Percentiles rank a stretch among this genome's conserved stretches.
Evolutionary conservation across 2,329 filamentous ascomycete genomes (phyloP).

Genomic region (Didymella exigua): DNA sequence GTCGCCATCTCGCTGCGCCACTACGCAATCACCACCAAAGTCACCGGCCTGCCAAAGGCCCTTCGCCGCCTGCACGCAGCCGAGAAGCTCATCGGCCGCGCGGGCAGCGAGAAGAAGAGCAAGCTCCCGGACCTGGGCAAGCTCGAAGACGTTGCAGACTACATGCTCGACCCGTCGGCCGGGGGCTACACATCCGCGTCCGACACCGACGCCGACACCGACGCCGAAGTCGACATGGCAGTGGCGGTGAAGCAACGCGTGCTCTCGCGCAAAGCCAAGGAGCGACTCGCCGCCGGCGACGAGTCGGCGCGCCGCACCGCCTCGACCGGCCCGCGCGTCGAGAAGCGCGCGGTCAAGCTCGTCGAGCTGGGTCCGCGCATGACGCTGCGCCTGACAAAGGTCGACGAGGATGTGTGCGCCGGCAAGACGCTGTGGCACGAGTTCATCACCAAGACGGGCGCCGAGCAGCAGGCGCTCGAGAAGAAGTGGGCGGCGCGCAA

Average conservation of each 20-base stretch:
- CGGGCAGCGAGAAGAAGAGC: slow-evolving; percentile 61
- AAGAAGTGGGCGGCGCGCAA: slow-evolving; percentile 78
- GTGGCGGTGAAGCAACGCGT: slow-evolving; percentile 66
- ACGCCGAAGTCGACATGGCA: slow-evolving; percentile 90
- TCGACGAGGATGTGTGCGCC: slow-evolving; percentile 88
- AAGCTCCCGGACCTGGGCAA: slow-evolving; percentile 86
- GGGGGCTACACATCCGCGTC: slow-evolving; percentile 90
- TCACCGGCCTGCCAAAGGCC: slow-evolving; percentile 81
- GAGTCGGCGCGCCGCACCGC: slow-evolving; percentile 43
- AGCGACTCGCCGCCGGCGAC: slow-evolving; percentile 49
- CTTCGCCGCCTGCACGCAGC: slow-evolving; percentile 84
- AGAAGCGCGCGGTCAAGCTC: slow-evolving; percentile 87
- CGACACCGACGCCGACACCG: slow-evolving; percentile 90
- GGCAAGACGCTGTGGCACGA: slow-evolving; percentile 98
- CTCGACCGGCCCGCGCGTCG: slow-evolving; percentile 59
- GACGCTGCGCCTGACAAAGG: slow-evolving; percentile 87
- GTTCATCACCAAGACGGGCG: slow-evolving; percentile 81
- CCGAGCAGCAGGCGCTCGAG: slow-evolving; percentile 79
- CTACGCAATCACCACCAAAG: slow-evolving; percentile 91
- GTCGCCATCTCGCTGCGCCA: slow-evolving; percentile 89
- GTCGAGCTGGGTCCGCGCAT: slow-evolving; percentile 91
- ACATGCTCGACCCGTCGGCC: slow-evolving; percentile 79
- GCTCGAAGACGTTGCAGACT: slow-evolving; percentile 92
- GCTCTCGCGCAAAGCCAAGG: slow-evolving; percentile 60
- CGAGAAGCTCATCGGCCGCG: slow-evolving; percentile 72